Conservation (phyloP, 768 basidiomycete genomes). For the Filobasidium wieringae region DNA sequence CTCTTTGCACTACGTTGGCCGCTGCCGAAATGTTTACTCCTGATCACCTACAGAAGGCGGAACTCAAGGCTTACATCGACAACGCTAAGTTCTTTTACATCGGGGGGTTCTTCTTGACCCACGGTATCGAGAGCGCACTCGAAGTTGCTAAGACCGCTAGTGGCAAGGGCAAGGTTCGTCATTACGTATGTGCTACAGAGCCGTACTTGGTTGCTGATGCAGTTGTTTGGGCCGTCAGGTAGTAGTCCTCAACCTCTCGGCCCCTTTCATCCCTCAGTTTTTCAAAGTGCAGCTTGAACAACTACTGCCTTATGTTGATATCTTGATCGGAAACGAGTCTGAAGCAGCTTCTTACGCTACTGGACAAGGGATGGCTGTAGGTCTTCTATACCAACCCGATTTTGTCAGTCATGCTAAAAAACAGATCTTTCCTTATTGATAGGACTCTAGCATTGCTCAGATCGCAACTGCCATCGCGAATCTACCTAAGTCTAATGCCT, state of each 20-base stretch:
- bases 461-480: constrained; percentile 60
- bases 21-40: constrained; percentile 81
- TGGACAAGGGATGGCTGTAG: constrained; percentile 54
- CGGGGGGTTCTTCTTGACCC: constrained; percentile 94
- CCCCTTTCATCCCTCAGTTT: constrained; percentile 93
- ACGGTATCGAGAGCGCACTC: constrained; percentile 62
- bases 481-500: constrained; percentile 61
- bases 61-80: constrained; percentile 63
- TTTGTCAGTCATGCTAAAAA: no score
- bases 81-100: constrained; percentile 81
- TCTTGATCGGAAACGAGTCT: constrained; percentile 90
- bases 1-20: constrained; percentile 80
- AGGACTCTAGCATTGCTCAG: constrained; percentile 21
- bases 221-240: constrained; percentile 46
- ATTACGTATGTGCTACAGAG: background rate
- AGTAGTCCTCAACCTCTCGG: constrained; percentile 85
- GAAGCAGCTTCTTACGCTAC: constrained; percentile 81
- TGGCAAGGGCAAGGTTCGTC: constrained; percentile 56
- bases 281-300: constrained; percentile 70
- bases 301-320: constrained; percentile 70
- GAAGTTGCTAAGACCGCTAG: constrained; percentile 68
- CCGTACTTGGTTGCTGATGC: background rate
- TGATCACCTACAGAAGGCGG: constrained; percentile 62
- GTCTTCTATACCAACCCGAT: constrained; percentile 11
- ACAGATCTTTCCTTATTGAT: background rate